phyloP scores from a whole-genome alignment of 1,284 basidiomycete genomes.

The Microbotryomycetes sp. region DNA sequence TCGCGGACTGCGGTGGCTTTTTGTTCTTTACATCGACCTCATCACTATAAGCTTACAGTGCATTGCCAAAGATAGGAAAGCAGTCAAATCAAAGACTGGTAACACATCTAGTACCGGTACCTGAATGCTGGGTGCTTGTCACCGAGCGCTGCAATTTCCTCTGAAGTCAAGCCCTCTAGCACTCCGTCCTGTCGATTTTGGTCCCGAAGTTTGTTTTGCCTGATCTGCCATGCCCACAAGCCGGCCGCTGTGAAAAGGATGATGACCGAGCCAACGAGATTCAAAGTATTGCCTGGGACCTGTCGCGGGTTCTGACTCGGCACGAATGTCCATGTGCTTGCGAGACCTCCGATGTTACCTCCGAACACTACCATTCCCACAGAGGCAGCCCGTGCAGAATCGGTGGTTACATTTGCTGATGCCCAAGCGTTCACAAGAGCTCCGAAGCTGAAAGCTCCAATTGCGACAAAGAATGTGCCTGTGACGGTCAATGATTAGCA shows the following conservation, averaged over 20 bases:
- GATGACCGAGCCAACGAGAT: slow-evolving; percentile 22
- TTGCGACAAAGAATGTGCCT: slow-evolving; percentile 37
- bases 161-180: slow-evolving; percentile 23
- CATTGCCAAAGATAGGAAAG: too few species aligned
- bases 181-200: slow-evolving; percentile 15
- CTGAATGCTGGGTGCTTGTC: slow-evolving; percentile 24
- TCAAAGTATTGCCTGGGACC: slow-evolving; percentile 24
- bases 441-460: slow-evolving; percentile 40
- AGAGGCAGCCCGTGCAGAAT: slow-evolving; percentile 37
- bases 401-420: slow-evolving; percentile 38
- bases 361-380: slow-evolving; percentile 38
- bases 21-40: too few species aligned
- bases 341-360: slow-evolving; percentile 40
- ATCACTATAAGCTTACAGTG: too few species aligned
- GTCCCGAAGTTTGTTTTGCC: slow-evolving; percentile 28
- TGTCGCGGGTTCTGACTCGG: slow-evolving; percentile 16
- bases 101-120: slow-evolving; percentile 4
- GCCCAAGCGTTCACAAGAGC: slow-evolving; percentile 30
- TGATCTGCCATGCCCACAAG: slow-evolving; percentile 17
- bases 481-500: too few species aligned
- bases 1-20: too few species aligned
- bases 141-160: slow-evolving; percentile 18
- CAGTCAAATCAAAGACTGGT: too few species aligned
- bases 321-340: slow-evolving; percentile 38
- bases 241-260: slow-evolving; percentile 21